phyloP scores from a whole-genome alignment of 148 eudicot species.

The Rhododendron kiyosumense region DNA sequence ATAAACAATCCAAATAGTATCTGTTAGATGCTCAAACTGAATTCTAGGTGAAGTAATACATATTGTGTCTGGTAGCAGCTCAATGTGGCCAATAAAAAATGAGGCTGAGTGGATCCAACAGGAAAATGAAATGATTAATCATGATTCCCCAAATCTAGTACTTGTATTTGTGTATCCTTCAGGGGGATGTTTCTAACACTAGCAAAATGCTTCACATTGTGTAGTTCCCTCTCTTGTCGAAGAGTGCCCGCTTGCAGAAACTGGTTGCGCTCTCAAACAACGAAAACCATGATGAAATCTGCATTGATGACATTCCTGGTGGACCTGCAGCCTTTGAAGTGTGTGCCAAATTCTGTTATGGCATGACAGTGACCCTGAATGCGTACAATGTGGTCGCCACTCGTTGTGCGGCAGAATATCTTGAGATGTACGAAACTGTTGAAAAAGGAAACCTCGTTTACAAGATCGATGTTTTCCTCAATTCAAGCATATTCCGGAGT shows the following conservation, averaged over 20 bases:
- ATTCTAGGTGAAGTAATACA: neutral
- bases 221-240: slow-evolving; percentile 87
- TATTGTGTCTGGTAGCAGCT: neutral
- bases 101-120: neutral
- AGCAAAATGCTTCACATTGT: neutral
- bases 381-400: slow-evolving; percentile 84
- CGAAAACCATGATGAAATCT: slow-evolving; percentile 54
- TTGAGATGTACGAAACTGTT: slow-evolving; percentile 71
- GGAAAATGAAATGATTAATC: neutral
- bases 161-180: neutral
- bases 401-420: slow-evolving; percentile 87
- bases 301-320: slow-evolving; percentile 73
- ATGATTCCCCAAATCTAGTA: neutral
- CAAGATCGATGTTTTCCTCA: slow-evolving; percentile 82
- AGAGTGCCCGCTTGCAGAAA: slow-evolving; percentile 77
- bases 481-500: slow-evolving; percentile 72
- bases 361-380: slow-evolving; percentile 81
- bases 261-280: slow-evolving; percentile 48
- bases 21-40: neutral
- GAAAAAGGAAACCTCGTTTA: slow-evolving; percentile 82
- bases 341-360: slow-evolving; percentile 87
- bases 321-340: slow-evolving; percentile 83
- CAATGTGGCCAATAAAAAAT: neutral
- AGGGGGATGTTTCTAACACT: neutral
- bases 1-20: neutral